Base-by-base conservation (phyloP, 495 filamentous ascomycete species). In the Penicillium salamii region DNA sequence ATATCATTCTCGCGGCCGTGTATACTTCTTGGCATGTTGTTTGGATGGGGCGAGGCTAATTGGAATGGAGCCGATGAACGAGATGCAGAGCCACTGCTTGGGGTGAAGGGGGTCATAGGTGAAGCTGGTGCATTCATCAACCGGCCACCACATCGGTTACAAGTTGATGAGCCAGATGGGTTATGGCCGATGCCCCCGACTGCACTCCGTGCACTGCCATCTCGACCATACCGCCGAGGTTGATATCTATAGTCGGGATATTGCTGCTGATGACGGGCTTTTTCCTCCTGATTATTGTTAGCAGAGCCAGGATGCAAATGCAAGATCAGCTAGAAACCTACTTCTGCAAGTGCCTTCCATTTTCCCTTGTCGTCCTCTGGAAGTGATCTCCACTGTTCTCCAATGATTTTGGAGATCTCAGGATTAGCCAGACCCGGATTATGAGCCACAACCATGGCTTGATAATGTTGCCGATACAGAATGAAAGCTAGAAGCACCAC, bases 391-490 rank as follows among this genome's bases (percentile, higher is more conserved):
- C 93, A 98, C 78, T 90, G 85, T 60, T 91, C 86, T 35, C 95
- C 93, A 59, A 97, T 96, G 56, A 97, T 93, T 70, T 97, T 97
- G 31, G 93, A 97, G 50, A 98, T 96, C 41, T 98, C 91, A 5
- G 93, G 93, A 68, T 98, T 98, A 28, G 95, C 83, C 54, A 96
- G 81, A 34, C 91, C 90, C 5, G 91, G 93, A 61, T 97, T 78
- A 57, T 88, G 82, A 9, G 83, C 77, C 7, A 92, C 87, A 8
- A 97, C 87, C 7, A 78, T 71, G 5, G 84, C 83, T 71, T 97
- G 93, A 61, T 93, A 85, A 67, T 95, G 89, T 65, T 97, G 93
- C 23, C 93, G 88, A 71, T 96, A 98, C 57, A 98, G 79, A 57
- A 98, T 98, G 69, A 98, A 98, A 29, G 95, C 93, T 98, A 65